phyloP scores from a whole-genome alignment of 306 rosid genomes.

The Argentina anserina region DNA sequence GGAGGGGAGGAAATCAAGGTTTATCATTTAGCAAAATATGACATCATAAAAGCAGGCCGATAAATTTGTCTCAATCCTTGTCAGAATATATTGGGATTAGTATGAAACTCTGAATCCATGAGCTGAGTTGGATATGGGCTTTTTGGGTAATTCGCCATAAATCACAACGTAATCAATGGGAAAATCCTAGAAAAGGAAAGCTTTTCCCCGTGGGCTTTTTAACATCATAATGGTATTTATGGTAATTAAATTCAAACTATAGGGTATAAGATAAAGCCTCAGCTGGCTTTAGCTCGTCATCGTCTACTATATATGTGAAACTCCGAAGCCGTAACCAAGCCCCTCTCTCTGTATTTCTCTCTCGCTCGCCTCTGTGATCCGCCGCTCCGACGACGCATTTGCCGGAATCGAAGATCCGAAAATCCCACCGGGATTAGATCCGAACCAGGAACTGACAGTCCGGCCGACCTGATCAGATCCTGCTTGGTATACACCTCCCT shows the following conservation, averaged over 20 bases:
- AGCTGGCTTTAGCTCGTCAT: slow-evolving; percentile 5
- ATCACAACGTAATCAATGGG: background rate
- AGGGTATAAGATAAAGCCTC: slow-evolving; percentile 4
- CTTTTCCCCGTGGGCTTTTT: background rate
- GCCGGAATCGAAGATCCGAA: slow-evolving; percentile 3
- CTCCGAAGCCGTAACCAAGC: background rate
- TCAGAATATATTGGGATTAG: background rate
- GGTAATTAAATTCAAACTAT: background rate
- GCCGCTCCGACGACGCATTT: slow-evolving; percentile 29
- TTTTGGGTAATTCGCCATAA: background rate
- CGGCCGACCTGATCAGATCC: slow-evolving; percentile 1
- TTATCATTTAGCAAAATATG: background rate
- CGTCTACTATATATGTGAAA: slow-evolving; percentile 9
- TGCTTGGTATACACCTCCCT: slow-evolving; percentile 10
- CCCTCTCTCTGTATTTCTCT: background rate
- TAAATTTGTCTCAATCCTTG: slow-evolving; percentile 16
- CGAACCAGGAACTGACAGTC: background rate
- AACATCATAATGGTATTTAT: background rate
- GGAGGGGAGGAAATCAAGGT: background rate
- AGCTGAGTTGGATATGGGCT: background rate
- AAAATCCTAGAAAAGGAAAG: background rate
- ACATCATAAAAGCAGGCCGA: background rate
- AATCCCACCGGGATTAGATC: slow-evolving; percentile 9
- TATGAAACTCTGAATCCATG: no score
- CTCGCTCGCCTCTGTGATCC: slow-evolving; percentile 20